phyloP scores from a whole-genome alignment of 164 flowering plant genomes.

The Piper longum region DNA sequence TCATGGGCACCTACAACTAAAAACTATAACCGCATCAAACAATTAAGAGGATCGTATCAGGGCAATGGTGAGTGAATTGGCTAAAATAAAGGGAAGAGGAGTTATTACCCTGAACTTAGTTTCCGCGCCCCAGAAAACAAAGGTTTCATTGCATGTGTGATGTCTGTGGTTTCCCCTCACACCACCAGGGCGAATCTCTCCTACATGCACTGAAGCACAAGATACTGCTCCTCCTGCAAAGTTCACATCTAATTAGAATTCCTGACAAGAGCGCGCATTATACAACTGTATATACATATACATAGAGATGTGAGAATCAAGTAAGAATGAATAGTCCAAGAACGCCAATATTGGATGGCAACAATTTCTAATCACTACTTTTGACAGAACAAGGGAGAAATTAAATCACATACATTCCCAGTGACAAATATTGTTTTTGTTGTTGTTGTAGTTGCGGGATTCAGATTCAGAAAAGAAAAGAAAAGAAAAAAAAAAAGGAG shows the following conservation, averaged over 20 bases:
- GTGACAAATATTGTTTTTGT: too few species aligned
- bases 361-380: too few species aligned
- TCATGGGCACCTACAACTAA: too few species aligned
- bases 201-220: conserved; percentile 62
- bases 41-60: too few species aligned
- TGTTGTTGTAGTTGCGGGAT: too few species aligned
- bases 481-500: too few species aligned
- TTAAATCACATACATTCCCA: too few species aligned
- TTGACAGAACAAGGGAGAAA: too few species aligned
- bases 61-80: background rate
- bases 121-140: conserved; percentile 83
- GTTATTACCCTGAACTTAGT: conserved; percentile 54
- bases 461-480: too few species aligned
- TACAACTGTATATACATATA: background rate
- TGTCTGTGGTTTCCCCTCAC: conserved; percentile 88
- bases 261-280: background rate
- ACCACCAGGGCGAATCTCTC: conserved; percentile 71
- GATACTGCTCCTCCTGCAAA: conserved; percentile 56
- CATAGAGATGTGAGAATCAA: too few species aligned
- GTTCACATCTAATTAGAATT: conserved; percentile 1
- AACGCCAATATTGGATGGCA: background rate
- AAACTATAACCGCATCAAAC: too few species aligned
- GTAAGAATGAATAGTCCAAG: background rate
- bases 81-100: background rate
- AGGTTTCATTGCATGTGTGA: conserved; percentile 74